Evolutionary conservation across 2,329 filamentous ascomycete species (phyloP).

Genomic region (Paraconiothyrium brasiliense): DNA sequence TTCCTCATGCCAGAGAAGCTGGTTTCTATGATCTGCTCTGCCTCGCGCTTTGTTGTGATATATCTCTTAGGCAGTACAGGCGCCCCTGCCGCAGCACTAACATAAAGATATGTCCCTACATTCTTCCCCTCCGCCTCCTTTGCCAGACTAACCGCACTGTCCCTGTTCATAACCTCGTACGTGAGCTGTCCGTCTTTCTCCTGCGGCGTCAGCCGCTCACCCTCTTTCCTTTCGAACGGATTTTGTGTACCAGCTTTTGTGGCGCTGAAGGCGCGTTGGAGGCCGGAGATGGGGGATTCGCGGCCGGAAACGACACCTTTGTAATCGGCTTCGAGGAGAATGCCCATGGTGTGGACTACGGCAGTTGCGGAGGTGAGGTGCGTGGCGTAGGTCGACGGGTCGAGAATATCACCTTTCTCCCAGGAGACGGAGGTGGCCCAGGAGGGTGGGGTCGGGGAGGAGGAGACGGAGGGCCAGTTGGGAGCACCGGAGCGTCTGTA

Average conservation of each 20-base stretch:
- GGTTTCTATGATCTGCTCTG: slow-evolving; percentile 77
- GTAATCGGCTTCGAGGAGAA: slow-evolving; percentile 96
- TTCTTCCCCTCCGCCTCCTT: slow-evolving; percentile 74
- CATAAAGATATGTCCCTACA: slow-evolving; percentile 79
- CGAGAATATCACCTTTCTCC: slow-evolving; percentile 88
- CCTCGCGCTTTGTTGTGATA: slow-evolving; percentile 90
- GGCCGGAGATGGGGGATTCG: slow-evolving; percentile 80
- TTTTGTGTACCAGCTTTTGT: slow-evolving; percentile 71
- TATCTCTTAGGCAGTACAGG: slow-evolving; percentile 87
- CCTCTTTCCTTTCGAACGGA: slow-evolving; percentile 70
- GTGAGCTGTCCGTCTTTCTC: slow-evolving; percentile 81
- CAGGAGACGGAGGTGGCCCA: slow-evolving; percentile 88
- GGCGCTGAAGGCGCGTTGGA: slow-evolving; percentile 79
- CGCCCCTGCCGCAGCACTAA: slow-evolving; percentile 87
- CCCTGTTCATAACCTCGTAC: slow-evolving; percentile 97
- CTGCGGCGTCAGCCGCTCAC: slow-evolving; percentile 68
- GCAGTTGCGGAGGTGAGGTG: slow-evolving; percentile 81
- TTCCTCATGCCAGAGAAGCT: slow-evolving; percentile 79
- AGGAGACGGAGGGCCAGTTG: slow-evolving; percentile 81
- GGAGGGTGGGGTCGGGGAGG: slow-evolving; percentile 72
- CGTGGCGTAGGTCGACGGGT: slow-evolving; percentile 79
- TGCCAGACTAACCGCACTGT: slow-evolving; percentile 84
- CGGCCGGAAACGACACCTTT: slow-evolving; percentile 87
- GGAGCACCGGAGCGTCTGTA: slow-evolving; percentile 87
- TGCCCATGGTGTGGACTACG: slow-evolving; percentile 95